These are phyloP conservation scores for Tricholoma saponaceum DNA, from an alignment of 768 basidiomycete species.

Conservation along the genomic window DNA sequence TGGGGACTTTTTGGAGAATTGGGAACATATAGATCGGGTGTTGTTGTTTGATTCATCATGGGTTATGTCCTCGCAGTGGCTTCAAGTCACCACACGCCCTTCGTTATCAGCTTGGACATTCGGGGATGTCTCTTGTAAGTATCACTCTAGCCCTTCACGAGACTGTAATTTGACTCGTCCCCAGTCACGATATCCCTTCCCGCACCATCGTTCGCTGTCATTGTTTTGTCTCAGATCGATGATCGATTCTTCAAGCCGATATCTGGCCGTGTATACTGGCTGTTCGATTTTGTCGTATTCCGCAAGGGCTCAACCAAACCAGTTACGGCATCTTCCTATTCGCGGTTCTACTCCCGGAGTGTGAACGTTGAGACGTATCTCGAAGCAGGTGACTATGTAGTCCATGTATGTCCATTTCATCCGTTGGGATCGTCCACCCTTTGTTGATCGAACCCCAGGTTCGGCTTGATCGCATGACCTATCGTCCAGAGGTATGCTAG, in stretches of 20 bases:
- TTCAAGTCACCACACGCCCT: too few relatives aligned
- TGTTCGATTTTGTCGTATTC: constrained; percentile 34
- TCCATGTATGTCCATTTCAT: constrained; percentile 18
- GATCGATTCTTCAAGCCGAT: too few relatives aligned
- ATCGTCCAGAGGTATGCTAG: neutral
- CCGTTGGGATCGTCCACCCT: too few relatives aligned
- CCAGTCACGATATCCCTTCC: too few relatives aligned
- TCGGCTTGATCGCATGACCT: constrained; percentile 11
- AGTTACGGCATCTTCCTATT: constrained; percentile 14
- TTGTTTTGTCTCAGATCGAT: constrained; percentile 36
- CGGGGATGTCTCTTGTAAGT: constrained; percentile 39
- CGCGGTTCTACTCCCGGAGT: constrained; percentile 17
- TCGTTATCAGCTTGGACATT: constrained; percentile 32
- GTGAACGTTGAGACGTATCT: too few relatives aligned
- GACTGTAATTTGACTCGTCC: too few relatives aligned
- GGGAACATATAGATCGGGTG: constrained; percentile 33
- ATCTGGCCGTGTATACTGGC: constrained; percentile 22
- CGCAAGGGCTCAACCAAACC: too few relatives aligned
- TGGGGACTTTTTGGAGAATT: too few relatives aligned
- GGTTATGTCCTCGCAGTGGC: too few relatives aligned
- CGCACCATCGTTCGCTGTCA: too few relatives aligned
- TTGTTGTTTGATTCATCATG: constrained; percentile 34
- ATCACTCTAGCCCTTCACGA: neutral
- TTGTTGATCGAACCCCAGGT: constrained; percentile 3
- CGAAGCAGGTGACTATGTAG: too few relatives aligned